A percentile compares a stretch with the other conserved stretches of the same genome.
phyloP scores from a whole-genome alignment of 441 rosid genomes.

The Eutrema salsugineum region DNA sequence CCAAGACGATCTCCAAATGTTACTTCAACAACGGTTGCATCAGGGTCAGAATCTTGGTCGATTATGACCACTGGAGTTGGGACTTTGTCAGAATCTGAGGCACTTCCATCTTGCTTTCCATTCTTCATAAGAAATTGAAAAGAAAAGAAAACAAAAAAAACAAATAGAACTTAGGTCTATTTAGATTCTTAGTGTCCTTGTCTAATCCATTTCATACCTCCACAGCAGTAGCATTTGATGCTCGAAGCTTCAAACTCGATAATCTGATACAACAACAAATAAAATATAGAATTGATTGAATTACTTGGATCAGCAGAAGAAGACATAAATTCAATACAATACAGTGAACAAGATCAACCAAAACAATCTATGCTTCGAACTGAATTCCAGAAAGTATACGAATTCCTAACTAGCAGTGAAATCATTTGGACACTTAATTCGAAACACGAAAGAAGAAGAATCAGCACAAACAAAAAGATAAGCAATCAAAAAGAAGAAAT shows the following conservation, averaged over 20 bases:
- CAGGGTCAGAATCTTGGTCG: constrained; percentile 92
- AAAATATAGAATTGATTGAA: not conserved
- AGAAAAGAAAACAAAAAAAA: constrained; percentile 17
- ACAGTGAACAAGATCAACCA: not conserved
- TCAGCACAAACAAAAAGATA: not conserved
- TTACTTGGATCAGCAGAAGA: constrained; percentile 5
- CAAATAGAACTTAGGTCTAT: not conserved
- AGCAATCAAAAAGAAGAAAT: not conserved
- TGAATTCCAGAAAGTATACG: too few species aligned
- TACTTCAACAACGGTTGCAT: constrained; percentile 82
- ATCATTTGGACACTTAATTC: too few species aligned
- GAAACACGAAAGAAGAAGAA: not conserved
- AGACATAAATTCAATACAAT: not conserved
- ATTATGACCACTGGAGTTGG: constrained; percentile 94
- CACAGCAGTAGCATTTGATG: constrained; percentile 60
- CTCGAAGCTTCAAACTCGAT: constrained; percentile 43
- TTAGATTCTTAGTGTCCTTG: not conserved
- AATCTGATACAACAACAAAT: constrained; percentile 38
- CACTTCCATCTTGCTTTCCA: constrained; percentile 57
- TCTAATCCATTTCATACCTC: constrained; percentile 52
- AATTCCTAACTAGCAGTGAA: too few species aligned
- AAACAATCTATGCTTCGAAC: not conserved
- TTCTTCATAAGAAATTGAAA: constrained; percentile 15
- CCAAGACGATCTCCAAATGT: constrained; percentile 99
- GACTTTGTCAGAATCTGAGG: constrained; percentile 51